phyloP scores from a whole-genome alignment of 345 rosid species.

The Rubroshorea leprosula region DNA sequence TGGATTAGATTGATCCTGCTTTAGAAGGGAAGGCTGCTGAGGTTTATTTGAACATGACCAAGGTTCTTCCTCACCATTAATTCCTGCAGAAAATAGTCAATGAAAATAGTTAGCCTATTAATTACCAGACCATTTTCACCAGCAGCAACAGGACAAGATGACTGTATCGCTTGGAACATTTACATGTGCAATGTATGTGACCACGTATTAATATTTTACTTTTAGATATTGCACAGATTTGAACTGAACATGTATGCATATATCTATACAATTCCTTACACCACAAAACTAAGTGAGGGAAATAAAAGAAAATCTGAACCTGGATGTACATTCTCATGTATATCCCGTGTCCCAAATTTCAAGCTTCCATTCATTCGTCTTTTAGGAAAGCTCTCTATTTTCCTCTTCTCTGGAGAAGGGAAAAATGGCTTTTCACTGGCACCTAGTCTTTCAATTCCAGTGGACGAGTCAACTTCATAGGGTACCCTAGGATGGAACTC shows the following conservation, averaged over 20 bases:
- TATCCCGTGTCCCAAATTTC: conserved; percentile 36
- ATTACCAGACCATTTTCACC: not conserved
- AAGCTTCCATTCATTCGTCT: conserved; percentile 51
- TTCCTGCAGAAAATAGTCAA: not conserved
- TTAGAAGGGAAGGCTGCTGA: conserved; percentile 15
- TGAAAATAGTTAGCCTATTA: not conserved
- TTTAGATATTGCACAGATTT: not conserved
- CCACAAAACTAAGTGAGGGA: not conserved
- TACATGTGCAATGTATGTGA: not conserved
- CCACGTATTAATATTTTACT: not conserved
- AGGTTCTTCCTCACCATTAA: not conserved
- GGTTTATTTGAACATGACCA: not conserved
- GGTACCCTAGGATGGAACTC: conserved; percentile 43
- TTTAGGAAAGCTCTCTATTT: conserved; percentile 52
- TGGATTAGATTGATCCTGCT: conserved; percentile 50
- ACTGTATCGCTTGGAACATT: not conserved
- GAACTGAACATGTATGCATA: not conserved
- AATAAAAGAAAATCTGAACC: conserved; percentile 34
- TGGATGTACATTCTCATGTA: conserved; percentile 49
- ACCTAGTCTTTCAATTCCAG: conserved; percentile 40
- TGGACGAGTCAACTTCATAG: conserved; percentile 44
- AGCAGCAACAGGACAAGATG: not conserved
- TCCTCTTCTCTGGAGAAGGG: conserved; percentile 45
- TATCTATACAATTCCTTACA: not conserved
- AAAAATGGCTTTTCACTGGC: conserved; percentile 32